These are phyloP conservation scores for Nevesoporus exiguus DNA, from an alignment of 768 basidiomycete genomes.

Conservation along the genomic window DNA sequence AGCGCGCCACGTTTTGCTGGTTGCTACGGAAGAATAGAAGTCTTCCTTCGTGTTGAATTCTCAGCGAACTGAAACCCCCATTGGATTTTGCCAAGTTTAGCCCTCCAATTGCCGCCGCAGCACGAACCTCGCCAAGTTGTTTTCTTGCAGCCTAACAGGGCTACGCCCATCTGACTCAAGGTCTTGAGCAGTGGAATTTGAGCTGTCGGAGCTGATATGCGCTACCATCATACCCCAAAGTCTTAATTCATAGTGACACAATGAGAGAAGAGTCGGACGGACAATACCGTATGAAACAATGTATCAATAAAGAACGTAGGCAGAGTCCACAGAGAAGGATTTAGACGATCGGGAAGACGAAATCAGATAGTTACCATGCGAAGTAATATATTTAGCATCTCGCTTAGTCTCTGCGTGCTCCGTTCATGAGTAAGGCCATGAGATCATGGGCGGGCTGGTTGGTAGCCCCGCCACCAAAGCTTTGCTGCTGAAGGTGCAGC, in stretches of 20 bases:
- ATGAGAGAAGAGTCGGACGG: constrained; percentile 18
- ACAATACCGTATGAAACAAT: constrained; percentile 28
- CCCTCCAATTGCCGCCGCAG: constrained; percentile 19
- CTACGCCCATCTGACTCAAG: constrained; percentile 10
- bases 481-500: constrained; percentile 63
- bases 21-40: constrained; percentile 33
- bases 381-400: constrained; percentile 14
- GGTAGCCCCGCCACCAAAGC: constrained; percentile 41
- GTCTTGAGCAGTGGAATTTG: neutral
- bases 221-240: constrained; percentile 10
- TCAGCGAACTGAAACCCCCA: constrained; percentile 14
- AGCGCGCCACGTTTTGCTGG: constrained; percentile 27
- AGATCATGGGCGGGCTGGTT: constrained; percentile 68
- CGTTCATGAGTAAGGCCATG: constrained; percentile 82
- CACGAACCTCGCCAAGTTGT: neutral
- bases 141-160: constrained; percentile 6
- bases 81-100: constrained; percentile 11
- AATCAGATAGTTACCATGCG: constrained; percentile 11
- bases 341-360: constrained; percentile 9
- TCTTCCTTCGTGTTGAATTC: constrained; percentile 27
- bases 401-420: constrained; percentile 59
- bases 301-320: constrained; percentile 33
- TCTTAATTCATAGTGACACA: constrained; percentile 29
- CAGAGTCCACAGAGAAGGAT: constrained; percentile 22
- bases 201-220: neutral